Conservation (phyloP, 2,329 filamentous ascomycete species). For the Fusarium ramigenum region DNA sequence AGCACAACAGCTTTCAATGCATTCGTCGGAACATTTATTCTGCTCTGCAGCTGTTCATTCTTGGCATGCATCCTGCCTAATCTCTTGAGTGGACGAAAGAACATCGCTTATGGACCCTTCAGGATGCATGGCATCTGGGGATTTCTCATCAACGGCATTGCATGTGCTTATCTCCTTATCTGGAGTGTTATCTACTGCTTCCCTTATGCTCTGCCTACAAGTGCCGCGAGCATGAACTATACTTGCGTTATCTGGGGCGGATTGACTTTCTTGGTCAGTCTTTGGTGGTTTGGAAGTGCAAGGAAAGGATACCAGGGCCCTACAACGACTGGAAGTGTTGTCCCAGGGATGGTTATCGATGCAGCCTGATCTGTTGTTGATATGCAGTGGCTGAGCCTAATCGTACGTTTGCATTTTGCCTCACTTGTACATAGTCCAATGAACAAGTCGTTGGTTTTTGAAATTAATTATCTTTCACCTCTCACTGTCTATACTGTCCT, state of each 20-base stretch:
- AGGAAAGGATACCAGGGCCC: constrained; percentile 41
- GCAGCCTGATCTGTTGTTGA: constrained; percentile 21
- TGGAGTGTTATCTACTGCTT: constrained; percentile 74
- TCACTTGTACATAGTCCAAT: neutral
- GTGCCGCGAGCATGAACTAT: constrained; percentile 63
- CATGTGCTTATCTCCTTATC: constrained; percentile 66
- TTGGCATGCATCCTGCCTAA: constrained; percentile 70
- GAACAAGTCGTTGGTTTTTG: neutral
- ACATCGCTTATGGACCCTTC: constrained; percentile 63
- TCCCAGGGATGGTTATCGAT: constrained; percentile 30
- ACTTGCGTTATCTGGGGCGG: constrained; percentile 56
- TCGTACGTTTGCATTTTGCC: neutral
- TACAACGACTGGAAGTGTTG: constrained; percentile 33
- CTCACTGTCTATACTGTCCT: neutral
- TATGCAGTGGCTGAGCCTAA: neutral
- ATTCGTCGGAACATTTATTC: constrained; percentile 63
- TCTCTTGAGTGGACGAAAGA: constrained; percentile 53
- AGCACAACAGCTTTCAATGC: constrained; percentile 73
- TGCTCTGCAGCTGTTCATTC: constrained; percentile 56
- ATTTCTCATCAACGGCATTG: constrained; percentile 60
- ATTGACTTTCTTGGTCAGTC: constrained; percentile 49
- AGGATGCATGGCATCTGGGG: constrained; percentile 59
- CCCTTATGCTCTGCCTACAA: constrained; percentile 57
- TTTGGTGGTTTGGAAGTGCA: constrained; percentile 54
- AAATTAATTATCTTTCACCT: neutral